Evolutionary conservation across 768 basidiomycete species (phyloP).

Genomic region (Mycena venus): DNA sequence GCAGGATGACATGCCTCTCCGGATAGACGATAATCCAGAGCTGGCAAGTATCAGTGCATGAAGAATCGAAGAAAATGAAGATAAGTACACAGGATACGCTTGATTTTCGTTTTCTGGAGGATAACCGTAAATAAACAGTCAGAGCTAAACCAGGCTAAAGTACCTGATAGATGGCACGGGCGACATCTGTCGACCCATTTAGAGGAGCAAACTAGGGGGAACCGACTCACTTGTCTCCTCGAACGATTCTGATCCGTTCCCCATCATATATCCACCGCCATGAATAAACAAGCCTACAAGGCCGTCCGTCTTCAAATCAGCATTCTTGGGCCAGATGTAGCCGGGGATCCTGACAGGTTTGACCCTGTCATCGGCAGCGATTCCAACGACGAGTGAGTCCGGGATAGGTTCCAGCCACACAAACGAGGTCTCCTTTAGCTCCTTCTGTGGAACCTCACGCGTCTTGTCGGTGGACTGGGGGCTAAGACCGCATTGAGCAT

Average conservation of each 20-base stretch:
- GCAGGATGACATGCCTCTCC: constrained; percentile 52
- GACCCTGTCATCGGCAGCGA: too few species aligned
- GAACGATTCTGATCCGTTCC: constrained; percentile 39
- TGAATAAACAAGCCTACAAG: constrained; percentile 41
- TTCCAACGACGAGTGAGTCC: constrained; percentile 1
- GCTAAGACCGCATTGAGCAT: constrained; percentile 28
- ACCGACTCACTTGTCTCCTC: constrained; percentile 31
- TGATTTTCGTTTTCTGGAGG: too few species aligned
- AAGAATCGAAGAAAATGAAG: too few species aligned
- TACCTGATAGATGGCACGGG: too few species aligned
- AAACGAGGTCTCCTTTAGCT: constrained; percentile 39
- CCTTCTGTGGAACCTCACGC: constrained; percentile 33
- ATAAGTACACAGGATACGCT: too few species aligned
- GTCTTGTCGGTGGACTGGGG: constrained; percentile 36
- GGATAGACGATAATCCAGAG: constrained; percentile 40
- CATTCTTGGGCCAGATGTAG: too few species aligned
- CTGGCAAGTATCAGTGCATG: constrained; percentile 22
- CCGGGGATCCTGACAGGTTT: too few species aligned
- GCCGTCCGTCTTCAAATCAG: constrained; percentile 9
- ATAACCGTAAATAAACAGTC: too few species aligned
- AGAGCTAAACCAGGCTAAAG: too few species aligned
- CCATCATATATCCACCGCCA: constrained; percentile 46
- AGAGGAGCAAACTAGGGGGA: not conserved
- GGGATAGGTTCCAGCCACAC: constrained; percentile 37
- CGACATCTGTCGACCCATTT: too few species aligned